Percentiles rank a stretch among this genome's conserved stretches.
phyloP scores from a whole-genome alignment of 2,329 filamentous ascomycete genomes.

The Sclerotinia subarctica region DNA sequence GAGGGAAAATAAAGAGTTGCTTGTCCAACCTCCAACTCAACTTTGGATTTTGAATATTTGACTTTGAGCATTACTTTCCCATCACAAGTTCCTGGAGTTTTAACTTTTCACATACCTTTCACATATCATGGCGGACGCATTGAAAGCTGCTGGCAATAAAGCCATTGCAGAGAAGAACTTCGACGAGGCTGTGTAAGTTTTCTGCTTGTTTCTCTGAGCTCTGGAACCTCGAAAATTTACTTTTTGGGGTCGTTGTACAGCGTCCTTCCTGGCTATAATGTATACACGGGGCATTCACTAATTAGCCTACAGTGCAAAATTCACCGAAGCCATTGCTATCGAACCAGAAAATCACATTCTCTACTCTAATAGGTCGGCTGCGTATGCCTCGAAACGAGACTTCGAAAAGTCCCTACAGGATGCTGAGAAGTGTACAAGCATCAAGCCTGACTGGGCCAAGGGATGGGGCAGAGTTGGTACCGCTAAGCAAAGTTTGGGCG shows the following conservation, averaged over 20 bases:
- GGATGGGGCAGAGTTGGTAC: slow-evolving; percentile 93
- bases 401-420: slow-evolving; percentile 83
- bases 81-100: background rate
- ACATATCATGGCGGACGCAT: slow-evolving; percentile 51
- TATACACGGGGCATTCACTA: slow-evolving; percentile 17
- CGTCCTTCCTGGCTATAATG: background rate
- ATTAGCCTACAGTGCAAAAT: slow-evolving; percentile 69
- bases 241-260: background rate
- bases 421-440: slow-evolving; percentile 86
- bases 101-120: background rate
- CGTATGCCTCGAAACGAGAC: slow-evolving; percentile 83
- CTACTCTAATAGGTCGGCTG: slow-evolving; percentile 92
- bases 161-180: slow-evolving; percentile 98
- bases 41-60: background rate
- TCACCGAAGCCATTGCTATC: slow-evolving; percentile 86
- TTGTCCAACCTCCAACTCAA: background rate
- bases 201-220: slow-evolving; percentile 26
- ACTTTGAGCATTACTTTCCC: background rate
- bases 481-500: slow-evolving; percentile 81
- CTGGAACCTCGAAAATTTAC: background rate
- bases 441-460: slow-evolving; percentile 98
- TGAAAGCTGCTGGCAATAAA: slow-evolving; percentile 98
- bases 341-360: slow-evolving; percentile 92
- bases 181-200: slow-evolving; percentile 83
- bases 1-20: slow-evolving; percentile 19